phyloP scores from a whole-genome alignment of 305 asterid species.

The Fraxinus sp. region DNA sequence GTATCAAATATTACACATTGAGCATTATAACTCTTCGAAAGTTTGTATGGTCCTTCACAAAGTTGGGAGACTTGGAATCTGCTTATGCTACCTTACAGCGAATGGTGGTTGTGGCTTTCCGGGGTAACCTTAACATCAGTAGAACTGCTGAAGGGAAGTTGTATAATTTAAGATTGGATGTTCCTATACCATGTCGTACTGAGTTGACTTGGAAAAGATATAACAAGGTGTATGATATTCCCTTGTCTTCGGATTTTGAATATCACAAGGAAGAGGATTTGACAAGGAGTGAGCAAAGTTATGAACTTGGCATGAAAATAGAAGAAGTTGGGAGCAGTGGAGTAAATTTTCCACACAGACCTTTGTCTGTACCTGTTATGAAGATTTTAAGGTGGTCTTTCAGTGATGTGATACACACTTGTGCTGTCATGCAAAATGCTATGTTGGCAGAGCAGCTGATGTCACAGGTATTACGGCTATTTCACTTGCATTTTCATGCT shows the following conservation, averaged over 20 bases:
- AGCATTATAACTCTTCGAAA: conserved; percentile 61
- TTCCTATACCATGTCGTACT: conserved; percentile 55
- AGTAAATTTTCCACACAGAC: conserved; percentile 33
- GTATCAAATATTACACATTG: conserved; percentile 43
- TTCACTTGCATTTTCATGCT: conserved; percentile 17
- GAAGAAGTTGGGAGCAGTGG: conserved; percentile 24
- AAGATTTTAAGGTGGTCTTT: conserved; percentile 64
- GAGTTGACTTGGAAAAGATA: conserved; percentile 29
- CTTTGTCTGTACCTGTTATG: conserved; percentile 39
- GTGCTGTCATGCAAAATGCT: conserved; percentile 50
- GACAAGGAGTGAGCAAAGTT: conserved; percentile 18
- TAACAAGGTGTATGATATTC: conserved; percentile 20
- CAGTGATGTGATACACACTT: conserved; percentile 62
- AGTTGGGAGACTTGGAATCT: conserved; percentile 72
- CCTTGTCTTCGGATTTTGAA: conserved; percentile 26
- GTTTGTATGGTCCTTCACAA: conserved; percentile 68
- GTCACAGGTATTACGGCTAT: conserved; percentile 57
- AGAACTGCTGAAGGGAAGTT: conserved; percentile 55
- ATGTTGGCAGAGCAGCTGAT: conserved; percentile 64
- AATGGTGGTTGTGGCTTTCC: conserved; percentile 56
- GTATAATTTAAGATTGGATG: conserved; percentile 46
- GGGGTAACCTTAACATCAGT: conserved; percentile 30
- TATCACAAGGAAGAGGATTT: conserved; percentile 29
- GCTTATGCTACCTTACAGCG: conserved; percentile 66
- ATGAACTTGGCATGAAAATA: conserved; percentile 28